These are phyloP conservation scores for Lotus japonicus DNA, from an alignment of 306 rosid species.

Conservation along the genomic window DNA sequence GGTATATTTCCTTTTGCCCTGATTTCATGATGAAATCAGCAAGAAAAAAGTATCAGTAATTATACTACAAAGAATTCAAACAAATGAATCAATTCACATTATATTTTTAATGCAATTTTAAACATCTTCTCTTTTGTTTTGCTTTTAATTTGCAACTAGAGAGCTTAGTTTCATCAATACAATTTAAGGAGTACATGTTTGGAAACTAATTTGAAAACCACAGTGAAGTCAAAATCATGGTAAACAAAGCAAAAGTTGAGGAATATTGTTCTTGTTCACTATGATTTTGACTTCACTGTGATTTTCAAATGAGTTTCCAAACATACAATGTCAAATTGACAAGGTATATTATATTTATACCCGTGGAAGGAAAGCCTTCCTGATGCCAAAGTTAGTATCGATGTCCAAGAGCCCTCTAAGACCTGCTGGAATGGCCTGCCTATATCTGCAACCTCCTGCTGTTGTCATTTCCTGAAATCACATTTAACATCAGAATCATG, in stretches of 20 bases:
- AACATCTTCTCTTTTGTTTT: background rate
- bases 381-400: constrained; percentile 64
- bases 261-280: no score
- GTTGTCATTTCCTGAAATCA: constrained; percentile 64
- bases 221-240: no score
- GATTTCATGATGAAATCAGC: constrained; percentile 27
- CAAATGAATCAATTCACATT: background rate
- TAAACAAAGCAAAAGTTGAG: no score
- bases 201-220: no score
- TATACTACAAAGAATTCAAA: background rate
- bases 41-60: constrained; percentile 18
- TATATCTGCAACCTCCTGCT: constrained; percentile 76
- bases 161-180: no score
- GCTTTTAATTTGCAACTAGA: no score
- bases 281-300: no score
- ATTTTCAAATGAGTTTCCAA: no score
- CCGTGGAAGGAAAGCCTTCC: constrained; percentile 92
- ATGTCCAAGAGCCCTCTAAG: constrained; percentile 59
- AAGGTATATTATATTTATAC: constrained; percentile 44
- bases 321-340: background rate
- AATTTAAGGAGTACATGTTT: no score
- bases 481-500: constrained; percentile 9
- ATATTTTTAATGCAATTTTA: background rate
- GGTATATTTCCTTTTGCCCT: constrained; percentile 76
- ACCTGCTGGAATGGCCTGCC: constrained; percentile 78